phyloP scores from a whole-genome alignment of 2,329 filamentous ascomycete species.

The Parastagonospora nodorum region DNA sequence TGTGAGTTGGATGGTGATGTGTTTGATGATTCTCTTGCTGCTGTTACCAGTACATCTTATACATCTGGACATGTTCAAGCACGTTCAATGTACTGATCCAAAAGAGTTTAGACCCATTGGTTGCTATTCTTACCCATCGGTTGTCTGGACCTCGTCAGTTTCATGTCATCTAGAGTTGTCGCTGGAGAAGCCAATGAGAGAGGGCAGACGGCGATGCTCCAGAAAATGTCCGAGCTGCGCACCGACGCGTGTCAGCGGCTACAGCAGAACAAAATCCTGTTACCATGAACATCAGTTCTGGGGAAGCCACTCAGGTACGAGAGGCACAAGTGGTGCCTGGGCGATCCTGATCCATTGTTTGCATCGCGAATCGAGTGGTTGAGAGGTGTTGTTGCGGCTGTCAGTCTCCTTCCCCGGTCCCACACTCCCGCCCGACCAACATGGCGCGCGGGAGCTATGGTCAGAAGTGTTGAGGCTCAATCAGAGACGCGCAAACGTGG shows the following conservation, averaged over 20 bases:
- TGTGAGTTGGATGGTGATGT: conserved; percentile 39
- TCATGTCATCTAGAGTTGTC: conserved; percentile 47
- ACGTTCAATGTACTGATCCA: conserved; percentile 23
- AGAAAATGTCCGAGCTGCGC: conserved; percentile 44
- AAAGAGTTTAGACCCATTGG: conserved; percentile 25
- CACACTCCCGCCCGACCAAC: conserved; percentile 35
- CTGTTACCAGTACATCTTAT: conserved; percentile 32
- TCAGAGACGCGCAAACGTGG: conserved; percentile 29
- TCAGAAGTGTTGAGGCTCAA: conserved; percentile 45
- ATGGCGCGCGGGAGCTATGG: conserved; percentile 47
- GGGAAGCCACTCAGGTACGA: conserved; percentile 33
- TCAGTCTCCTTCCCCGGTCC: conserved; percentile 39
- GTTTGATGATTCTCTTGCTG: conserved; percentile 35
- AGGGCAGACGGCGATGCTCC: conserved; percentile 27
- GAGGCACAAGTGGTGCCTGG: conserved; percentile 19
- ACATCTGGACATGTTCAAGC: conserved; percentile 20
- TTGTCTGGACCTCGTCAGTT: conserved; percentile 39
- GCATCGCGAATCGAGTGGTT: conserved; percentile 33
- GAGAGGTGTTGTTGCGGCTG: conserved; percentile 34
- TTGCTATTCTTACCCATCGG: conserved; percentile 43
- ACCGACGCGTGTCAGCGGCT: conserved; percentile 42
- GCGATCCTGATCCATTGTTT: conserved; percentile 26
- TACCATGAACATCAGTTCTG: conserved; percentile 27
- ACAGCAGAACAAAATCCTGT: conserved; percentile 34
- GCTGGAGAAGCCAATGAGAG: conserved; percentile 43